phyloP scores from a whole-genome alignment of 371 early-diverging fungal genomes.

The Smittium mucronatum region DNA sequence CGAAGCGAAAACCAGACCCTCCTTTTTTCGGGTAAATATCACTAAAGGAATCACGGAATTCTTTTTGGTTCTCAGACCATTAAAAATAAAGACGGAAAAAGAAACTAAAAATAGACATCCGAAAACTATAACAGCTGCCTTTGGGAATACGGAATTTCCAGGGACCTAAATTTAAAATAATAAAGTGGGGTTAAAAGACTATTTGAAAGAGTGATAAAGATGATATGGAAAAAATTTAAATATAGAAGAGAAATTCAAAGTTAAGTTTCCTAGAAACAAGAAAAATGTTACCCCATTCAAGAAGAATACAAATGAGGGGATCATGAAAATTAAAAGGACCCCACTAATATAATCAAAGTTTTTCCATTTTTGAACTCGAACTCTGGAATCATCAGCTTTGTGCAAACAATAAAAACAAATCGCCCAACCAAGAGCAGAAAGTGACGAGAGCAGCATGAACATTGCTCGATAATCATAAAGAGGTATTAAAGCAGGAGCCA shows the following conservation, averaged over 20 bases:
- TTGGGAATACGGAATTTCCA: neutral
- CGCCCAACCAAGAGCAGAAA: neutral
- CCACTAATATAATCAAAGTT: conserved; percentile 3
- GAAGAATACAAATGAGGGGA: neutral
- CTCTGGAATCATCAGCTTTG: neutral
- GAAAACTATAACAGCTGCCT: neutral
- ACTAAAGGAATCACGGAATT: neutral
- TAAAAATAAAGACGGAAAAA: neutral
- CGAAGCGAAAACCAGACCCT: neutral
- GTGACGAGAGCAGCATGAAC: neutral
- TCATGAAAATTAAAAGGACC: neutral
- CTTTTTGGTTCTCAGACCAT: conserved; percentile 1
- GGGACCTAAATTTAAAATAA: neutral
- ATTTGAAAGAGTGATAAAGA: too few species aligned
- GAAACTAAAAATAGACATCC: neutral
- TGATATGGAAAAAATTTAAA: too few species aligned
- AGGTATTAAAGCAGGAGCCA: neutral
- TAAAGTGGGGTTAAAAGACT: neutral
- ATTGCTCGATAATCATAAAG: neutral
- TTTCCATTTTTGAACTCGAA: neutral
- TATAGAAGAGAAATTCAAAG: too few species aligned
- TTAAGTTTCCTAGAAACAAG: too few species aligned
- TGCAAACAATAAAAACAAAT: neutral
- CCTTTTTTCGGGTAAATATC: neutral
- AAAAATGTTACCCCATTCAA: neutral